Conservation (phyloP, 1,139 yeast species). For the Scheffersomyces parashehatae region DNA sequence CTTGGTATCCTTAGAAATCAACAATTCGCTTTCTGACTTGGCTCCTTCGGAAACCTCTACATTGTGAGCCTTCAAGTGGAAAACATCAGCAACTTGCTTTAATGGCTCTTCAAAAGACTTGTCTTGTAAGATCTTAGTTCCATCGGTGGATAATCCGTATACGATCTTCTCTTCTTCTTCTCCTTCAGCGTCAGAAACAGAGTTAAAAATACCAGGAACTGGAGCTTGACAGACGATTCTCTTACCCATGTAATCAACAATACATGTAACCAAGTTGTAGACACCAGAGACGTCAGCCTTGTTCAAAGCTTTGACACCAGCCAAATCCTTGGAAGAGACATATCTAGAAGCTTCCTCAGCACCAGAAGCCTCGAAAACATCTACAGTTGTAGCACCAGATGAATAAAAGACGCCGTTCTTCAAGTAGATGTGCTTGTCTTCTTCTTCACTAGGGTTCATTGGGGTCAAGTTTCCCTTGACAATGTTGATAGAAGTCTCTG, state of each 20-base stretch:
- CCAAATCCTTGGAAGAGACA: slow-evolving; percentile 76
- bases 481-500: slow-evolving; percentile 76
- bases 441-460: slow-evolving; percentile 74
- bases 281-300: slow-evolving; percentile 65
- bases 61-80: slow-evolving; percentile 74
- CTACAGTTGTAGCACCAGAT: slow-evolving; percentile 54
- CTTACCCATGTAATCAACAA: slow-evolving; percentile 87
- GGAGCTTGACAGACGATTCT: slow-evolving; percentile 93
- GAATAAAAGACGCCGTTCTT: slow-evolving; percentile 88
- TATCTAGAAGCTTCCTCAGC: slow-evolving; percentile 88
- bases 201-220: slow-evolving; percentile 89
- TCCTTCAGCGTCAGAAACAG: slow-evolving; percentile 24
- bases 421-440: slow-evolving; percentile 64
- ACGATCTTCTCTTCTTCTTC: slow-evolving; percentile 51
- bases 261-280: slow-evolving; percentile 72
- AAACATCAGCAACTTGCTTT: slow-evolving; percentile 64
- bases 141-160: slow-evolving; percentile 76
- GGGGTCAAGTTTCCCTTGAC: slow-evolving; percentile 74
- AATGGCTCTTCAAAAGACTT: slow-evolving; percentile 56
- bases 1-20: slow-evolving; percentile 76
- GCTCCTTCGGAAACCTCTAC: slow-evolving; percentile 41
- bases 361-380: slow-evolving; percentile 69
- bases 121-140: slow-evolving; percentile 46
- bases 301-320: slow-evolving; percentile 69
- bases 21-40: slow-evolving; percentile 46